These are phyloP conservation scores for Hevea brasiliensis DNA, from an alignment of 345 rosid genomes.

Conservation along the genomic window DNA sequence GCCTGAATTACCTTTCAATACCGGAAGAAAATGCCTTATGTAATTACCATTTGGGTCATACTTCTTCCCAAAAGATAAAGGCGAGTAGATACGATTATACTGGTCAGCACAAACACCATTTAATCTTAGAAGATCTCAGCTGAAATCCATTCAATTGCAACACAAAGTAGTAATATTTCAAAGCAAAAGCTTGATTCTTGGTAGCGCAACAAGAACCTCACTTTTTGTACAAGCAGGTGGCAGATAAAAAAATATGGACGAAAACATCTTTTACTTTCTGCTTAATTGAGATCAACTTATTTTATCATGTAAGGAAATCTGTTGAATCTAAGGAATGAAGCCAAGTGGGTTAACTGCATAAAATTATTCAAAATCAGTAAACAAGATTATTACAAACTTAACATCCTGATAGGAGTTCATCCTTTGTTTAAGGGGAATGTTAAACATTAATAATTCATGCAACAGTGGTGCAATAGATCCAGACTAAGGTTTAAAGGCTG, in stretches of 20 bases:
- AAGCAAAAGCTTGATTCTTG: not conserved
- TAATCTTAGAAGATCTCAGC: slow-evolving; percentile 8
- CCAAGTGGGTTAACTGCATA: not conserved
- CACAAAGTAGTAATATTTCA: not conserved
- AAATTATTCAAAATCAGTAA: slow-evolving; percentile 5
- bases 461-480: no score
- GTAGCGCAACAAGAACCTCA: not conserved
- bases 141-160: not conserved
- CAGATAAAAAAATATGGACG: not conserved
- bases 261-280: not conserved
- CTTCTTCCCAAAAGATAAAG: slow-evolving; percentile 84
- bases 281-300: not conserved
- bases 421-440: not conserved
- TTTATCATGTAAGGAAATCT: not conserved
- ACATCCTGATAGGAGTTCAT: not conserved
- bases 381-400: not conserved
- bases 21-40: slow-evolving; percentile 82
- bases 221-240: not conserved
- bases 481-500: not conserved
- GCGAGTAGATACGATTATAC: slow-evolving; percentile 91
- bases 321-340: no score
- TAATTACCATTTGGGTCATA: slow-evolving; percentile 83
- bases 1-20: slow-evolving; percentile 67
- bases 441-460: not conserved
- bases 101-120: slow-evolving; percentile 28